These are phyloP conservation scores for Haplographium delicatum DNA, from an alignment of 495 filamentous ascomycete species.

Conservation along the genomic window DNA sequence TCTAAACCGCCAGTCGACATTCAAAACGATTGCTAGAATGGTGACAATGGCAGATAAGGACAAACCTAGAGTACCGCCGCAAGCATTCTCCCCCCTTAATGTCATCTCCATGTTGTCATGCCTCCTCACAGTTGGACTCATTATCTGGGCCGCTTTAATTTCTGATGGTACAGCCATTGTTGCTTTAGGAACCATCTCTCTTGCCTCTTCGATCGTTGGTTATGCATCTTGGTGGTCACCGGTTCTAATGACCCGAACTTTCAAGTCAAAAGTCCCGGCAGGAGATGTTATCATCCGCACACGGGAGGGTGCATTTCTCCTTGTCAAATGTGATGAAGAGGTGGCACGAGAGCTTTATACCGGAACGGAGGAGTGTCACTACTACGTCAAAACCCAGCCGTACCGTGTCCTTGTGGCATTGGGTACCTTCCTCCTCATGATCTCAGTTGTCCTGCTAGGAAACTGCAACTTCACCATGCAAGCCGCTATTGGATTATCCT, in stretches of 20 bases:
- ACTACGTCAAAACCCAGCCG: slow-evolving; percentile 36
- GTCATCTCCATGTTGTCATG: slow-evolving; percentile 45
- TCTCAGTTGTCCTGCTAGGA: slow-evolving; percentile 53
- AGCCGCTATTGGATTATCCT: slow-evolving; percentile 48
- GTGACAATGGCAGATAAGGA: slow-evolving; percentile 12
- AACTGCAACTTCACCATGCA: slow-evolving; percentile 58
- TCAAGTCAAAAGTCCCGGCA: slow-evolving; percentile 41
- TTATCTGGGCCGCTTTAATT: slow-evolving; percentile 38
- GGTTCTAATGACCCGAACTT: slow-evolving; percentile 41
- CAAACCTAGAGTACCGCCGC: slow-evolving; percentile 40
- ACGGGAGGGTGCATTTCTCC: slow-evolving; percentile 54
- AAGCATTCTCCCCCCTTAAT: slow-evolving; percentile 44
- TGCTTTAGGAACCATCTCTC: slow-evolving; percentile 39
- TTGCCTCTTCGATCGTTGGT: slow-evolving; percentile 46
- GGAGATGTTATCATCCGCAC: slow-evolving; percentile 60
- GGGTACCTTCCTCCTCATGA: slow-evolving; percentile 57
- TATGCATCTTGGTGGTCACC: slow-evolving; percentile 52
- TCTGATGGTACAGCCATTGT: slow-evolving; percentile 50
- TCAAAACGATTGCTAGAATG: slow-evolving; percentile 33
- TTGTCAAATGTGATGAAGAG: slow-evolving; percentile 57
- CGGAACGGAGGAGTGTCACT: slow-evolving; percentile 52
- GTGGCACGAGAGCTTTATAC: slow-evolving; percentile 60
- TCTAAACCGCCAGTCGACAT: slow-evolving; percentile 23
- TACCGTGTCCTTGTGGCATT: slow-evolving; percentile 46
- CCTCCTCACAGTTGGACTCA: slow-evolving; percentile 39